Conservation (phyloP, 73 alveolate genomes). For the Blepharisma stoltei region DNA sequence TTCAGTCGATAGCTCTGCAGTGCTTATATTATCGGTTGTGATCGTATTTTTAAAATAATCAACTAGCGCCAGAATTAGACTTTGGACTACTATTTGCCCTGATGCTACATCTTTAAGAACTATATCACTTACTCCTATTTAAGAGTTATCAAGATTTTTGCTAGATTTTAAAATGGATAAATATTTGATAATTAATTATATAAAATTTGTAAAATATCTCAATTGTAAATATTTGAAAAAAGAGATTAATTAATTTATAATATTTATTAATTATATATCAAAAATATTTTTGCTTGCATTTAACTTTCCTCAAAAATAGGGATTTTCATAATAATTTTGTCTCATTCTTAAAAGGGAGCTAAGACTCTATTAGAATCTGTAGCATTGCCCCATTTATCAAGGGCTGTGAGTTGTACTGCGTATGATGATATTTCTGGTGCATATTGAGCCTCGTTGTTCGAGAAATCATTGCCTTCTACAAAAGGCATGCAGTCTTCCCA, state of each 20-base stretch:
- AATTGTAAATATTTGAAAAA: too few species aligned
- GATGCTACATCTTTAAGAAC: slow-evolving; percentile 1
- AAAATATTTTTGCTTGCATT: background rate
- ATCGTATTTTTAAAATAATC: background rate
- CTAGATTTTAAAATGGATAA: too few species aligned
- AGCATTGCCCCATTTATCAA: background rate
- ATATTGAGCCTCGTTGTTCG: background rate
- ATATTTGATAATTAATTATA: too few species aligned
- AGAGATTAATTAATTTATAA: too few species aligned
- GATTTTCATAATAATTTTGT: background rate
- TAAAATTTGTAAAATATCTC: too few species aligned
- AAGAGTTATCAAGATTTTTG: too few species aligned
- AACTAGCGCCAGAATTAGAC: background rate
- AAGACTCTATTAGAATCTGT: background rate
- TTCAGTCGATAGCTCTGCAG: background rate
- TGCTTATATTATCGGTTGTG: background rate
- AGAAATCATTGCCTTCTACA: background rate
- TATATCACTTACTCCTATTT: too few species aligned
- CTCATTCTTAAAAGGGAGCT: background rate
- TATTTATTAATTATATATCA: too few species aligned
- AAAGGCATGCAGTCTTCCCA: background rate
- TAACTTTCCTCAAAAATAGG: background rate
- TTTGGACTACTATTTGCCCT: background rate
- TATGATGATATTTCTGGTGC: background rate
- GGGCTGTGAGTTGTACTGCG: background rate